Conservation (phyloP, 2,329 filamentous ascomycete genomes). For the Truncatella angustata region DNA sequence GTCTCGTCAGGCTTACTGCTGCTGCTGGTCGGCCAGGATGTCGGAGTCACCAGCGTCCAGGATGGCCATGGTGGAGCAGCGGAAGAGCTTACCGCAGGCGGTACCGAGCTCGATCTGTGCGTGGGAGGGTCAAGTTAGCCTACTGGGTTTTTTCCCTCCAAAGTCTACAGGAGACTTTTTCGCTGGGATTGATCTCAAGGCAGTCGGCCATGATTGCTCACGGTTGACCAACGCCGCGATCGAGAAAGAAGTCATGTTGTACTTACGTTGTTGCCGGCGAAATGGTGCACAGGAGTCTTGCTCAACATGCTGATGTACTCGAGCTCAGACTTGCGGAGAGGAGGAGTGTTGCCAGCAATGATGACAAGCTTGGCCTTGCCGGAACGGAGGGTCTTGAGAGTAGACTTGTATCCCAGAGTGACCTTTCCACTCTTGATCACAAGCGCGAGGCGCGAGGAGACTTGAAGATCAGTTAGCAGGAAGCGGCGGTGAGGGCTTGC, state of each 20-base stretch:
- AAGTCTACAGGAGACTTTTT: conserved; percentile 84
- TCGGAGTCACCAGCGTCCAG: conserved; percentile 98
- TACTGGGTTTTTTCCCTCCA: conserved; percentile 77
- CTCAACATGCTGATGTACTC: conserved; percentile 93
- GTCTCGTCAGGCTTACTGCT: conserved; percentile 48
- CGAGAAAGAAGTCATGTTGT: background rate
- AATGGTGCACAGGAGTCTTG: conserved; percentile 97
- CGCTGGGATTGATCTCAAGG: conserved; percentile 73
- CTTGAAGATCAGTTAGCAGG: no score
- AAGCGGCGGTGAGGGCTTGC: no score
- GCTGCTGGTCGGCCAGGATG: conserved; percentile 79
- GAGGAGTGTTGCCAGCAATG: conserved; percentile 91
- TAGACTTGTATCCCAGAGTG: conserved; percentile 87
- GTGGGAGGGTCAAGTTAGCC: conserved; percentile 42
- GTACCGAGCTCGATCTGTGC: conserved; percentile 96
- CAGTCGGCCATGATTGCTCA: conserved; percentile 8
- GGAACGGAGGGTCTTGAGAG: conserved; percentile 83
- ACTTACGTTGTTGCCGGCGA: conserved; percentile 97
- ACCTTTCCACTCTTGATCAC: conserved; percentile 63
- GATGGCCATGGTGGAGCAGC: conserved; percentile 95
- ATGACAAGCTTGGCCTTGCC: conserved; percentile 89
- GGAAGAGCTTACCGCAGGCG: conserved; percentile 98
- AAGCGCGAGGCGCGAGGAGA: background rate
- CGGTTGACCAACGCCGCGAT: background rate
- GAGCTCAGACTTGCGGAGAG: conserved; percentile 95